Evolutionary conservation across 2,329 filamentous ascomycete genomes (phyloP), one percentile per base, ranked within the genome.

Genomic region (Rhynchosporium graminicola): DNA sequence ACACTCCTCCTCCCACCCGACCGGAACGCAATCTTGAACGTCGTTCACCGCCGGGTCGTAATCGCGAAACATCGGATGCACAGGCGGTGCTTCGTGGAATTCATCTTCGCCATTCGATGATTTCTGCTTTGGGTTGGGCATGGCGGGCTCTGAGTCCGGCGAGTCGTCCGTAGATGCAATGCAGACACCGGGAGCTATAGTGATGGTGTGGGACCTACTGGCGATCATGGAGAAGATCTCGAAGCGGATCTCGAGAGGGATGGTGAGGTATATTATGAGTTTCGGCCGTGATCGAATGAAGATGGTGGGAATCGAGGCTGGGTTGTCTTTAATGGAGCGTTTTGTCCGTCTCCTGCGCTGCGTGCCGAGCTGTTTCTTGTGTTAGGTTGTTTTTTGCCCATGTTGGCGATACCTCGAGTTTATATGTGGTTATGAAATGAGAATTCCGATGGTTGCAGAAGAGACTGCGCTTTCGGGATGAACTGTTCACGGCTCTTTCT

Each of bases 51-150:
- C 10, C 1, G 50, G 50, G 36, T 38, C n/a, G 33, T 40, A 54
- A 4, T 38, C 50, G 20, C 50, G 12, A 15, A 40, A 54, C 33
- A 54, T 36, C 2, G 33, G 50, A 9, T 54, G 50, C 2, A 54
- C 38, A 2, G 50, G 20, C 3, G 50, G 50, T 13, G 20, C 20
- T 7, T n/a, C 40, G 33, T 54, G 40, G 20, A 33, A 20, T 20
- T 20, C 20, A 54, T 54, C 26, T 54, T n/a, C 50, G 50, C 50
- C 50, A 54, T 42, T 54, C 3, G 13, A 36, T 36, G n/a, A 54
- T 54, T n/a, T 40, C 50, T 4, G 3, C 2, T 26, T 54, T 33
- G 50, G 40, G 20, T 28, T 54, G 33, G 3, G 33, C 7, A 20
- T 54, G 50, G 20, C 13, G 38, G 9, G 20, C 4, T 1, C 10